Base-by-base conservation (phyloP, 345 rosid genomes). In the Camelina sativa region DNA sequence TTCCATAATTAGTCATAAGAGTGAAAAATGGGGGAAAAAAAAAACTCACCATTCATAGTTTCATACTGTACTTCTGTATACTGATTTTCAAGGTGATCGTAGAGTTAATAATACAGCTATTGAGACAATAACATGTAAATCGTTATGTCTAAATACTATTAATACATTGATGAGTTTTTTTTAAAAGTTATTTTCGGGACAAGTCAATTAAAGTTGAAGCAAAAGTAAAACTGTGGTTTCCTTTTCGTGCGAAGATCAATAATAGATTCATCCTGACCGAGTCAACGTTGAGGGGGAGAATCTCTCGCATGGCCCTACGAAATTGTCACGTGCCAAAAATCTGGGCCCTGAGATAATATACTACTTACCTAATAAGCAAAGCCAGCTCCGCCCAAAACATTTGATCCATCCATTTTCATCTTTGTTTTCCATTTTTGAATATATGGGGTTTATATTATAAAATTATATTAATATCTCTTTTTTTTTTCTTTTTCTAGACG, bases 301-400 rank as follows among this genome's bases (percentile, higher is more conserved):
- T 78, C 77, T 72, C 35, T 13, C 69, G 5, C 8, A 52, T 51
- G 30, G 81, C 20, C 69, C 67, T 54, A 17, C 25, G 37, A 34
- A 16, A 19, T 6, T 57, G 19, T 77, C 80, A 77, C 76, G 80
- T 77, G 80, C 58, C 62, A 16, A 65, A 6, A 65, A 65, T 5
- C 32, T 77, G 73, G 76, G 67, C 60, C 81, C 67, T 77, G 46
- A 76, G 71, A 76, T 15, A 44, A 46, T 28, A 4, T 28, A 28
- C 30, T 8, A 59, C 28, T 7, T 7, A 60, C 28, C 61, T 62
- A 34, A 34, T 67, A 61, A 61, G 56, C 65, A 47, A 70, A 64
- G 71, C 66, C 65, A 76, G 75, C 76, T 76, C 80, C 67, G 72
- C 72, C 71, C 54, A 32, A 76, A 76, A 56, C 8, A 19, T 66